Percentiles rank a stretch among this genome's conserved stretches.
These are phyloP conservation scores for Calocera viscosa DNA, from an alignment of 768 basidiomycete species.

Conservation along the genomic window DNA sequence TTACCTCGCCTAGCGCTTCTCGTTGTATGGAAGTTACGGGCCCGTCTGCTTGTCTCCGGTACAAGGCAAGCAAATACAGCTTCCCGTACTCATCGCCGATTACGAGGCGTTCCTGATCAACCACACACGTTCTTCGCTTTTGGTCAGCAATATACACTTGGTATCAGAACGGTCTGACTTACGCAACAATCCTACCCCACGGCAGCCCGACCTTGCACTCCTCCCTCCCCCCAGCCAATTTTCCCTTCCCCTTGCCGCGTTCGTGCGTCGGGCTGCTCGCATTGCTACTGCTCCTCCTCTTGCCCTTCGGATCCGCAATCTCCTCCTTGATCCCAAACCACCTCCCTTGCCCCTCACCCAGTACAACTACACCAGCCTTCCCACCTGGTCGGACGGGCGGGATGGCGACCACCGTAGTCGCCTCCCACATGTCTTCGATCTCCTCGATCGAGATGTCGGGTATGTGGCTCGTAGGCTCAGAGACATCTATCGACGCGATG, in stretches of 20 bases:
- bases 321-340: constrained; percentile 2
- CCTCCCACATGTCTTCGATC: neutral
- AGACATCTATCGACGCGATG: neutral
- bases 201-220: neutral
- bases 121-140: constrained; percentile 6
- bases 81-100: constrained; percentile 62
- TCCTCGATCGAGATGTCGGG: neutral
- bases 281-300: constrained; percentile 15
- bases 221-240: neutral
- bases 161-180: neutral
- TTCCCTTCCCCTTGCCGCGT: constrained; percentile 12
- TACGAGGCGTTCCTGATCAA: constrained; percentile 38
- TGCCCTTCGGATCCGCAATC: neutral
- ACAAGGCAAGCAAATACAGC: constrained; percentile 50
- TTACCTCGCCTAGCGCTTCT: constrained; percentile 62
- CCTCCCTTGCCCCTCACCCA: constrained; percentile 21
- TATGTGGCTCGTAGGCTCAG: neutral
- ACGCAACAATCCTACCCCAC: neutral
- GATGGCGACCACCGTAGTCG: neutral
- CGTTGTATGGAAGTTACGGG: constrained; percentile 28
- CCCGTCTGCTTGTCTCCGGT: constrained; percentile 32
- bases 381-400: constrained; percentile 1
- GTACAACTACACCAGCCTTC: constrained; percentile 20
- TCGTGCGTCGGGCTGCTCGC: neutral
- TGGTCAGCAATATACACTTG: neutral